Percentiles rank a stretch among this genome's conserved stretches.
These are phyloP conservation scores for Apiotrichum veenhuisii DNA, from an alignment of 1,284 basidiomycete species.

Conservation along the genomic window DNA sequence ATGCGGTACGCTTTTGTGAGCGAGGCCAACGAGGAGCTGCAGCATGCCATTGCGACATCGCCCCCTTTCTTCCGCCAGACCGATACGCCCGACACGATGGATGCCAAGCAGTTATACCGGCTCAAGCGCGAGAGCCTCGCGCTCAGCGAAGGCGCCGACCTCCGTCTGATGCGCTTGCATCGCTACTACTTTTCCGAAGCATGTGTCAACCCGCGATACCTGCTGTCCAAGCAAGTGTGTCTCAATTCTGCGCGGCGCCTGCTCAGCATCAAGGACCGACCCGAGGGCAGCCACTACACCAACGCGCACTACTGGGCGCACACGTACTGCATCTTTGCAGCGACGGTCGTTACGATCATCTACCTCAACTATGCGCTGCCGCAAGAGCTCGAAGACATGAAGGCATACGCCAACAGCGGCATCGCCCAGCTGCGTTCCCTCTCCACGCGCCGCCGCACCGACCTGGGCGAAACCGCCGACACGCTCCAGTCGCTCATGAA, in stretches of 20 bases:
- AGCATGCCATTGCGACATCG: slow-evolving; percentile 14
- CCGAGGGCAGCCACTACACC: slow-evolving; percentile 2
- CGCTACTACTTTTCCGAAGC: slow-evolving; percentile 27
- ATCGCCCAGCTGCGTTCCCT: slow-evolving; percentile 16
- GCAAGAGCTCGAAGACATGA: slow-evolving; percentile 19
- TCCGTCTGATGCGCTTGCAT: slow-evolving; percentile 26
- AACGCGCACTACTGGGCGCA: slow-evolving; percentile 21
- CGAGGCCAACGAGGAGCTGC: slow-evolving; percentile 22
- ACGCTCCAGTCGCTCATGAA: slow-evolving; percentile 17
- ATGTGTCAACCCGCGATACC: slow-evolving; percentile 24
- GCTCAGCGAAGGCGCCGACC: slow-evolving; percentile 23
- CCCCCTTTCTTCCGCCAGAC: slow-evolving; percentile 19
- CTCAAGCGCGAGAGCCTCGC: slow-evolving; percentile 22
- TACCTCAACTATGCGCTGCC: slow-evolving; percentile 20
- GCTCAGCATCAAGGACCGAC: slow-evolving; percentile 4
- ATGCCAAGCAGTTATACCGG: slow-evolving; percentile 16
- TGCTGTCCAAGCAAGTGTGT: slow-evolving; percentile 21
- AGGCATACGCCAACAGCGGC: slow-evolving; percentile 10
- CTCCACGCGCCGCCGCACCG: slow-evolving; percentile 10
- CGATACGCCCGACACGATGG: slow-evolving; percentile 8
- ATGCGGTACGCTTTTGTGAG: slow-evolving; percentile 24
- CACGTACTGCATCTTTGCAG: slow-evolving; percentile 20
- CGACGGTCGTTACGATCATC: slow-evolving; percentile 18
- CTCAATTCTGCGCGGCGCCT: slow-evolving; percentile 15
- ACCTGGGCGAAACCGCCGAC: slow-evolving; percentile 20